Conservation (phyloP, 2,329 filamentous ascomycete species). For the Arthroderma uncinatum region DNA sequence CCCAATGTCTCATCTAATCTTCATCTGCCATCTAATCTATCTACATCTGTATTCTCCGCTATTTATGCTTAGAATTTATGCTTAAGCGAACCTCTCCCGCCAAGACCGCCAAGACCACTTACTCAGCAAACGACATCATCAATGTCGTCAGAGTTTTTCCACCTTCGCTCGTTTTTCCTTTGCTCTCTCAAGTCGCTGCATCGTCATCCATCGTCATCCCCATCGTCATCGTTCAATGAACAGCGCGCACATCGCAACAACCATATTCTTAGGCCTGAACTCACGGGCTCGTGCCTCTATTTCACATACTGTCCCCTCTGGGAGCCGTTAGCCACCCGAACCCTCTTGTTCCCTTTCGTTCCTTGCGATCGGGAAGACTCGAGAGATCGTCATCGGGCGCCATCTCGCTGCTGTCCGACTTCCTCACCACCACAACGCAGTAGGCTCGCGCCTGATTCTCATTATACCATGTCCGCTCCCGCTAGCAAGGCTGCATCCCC, state of each 20-base stretch:
- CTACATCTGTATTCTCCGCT: not conserved
- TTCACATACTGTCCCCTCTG: slow-evolving; percentile 11
- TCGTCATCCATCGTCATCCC: slow-evolving; percentile 14
- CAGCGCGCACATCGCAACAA: slow-evolving; percentile 9
- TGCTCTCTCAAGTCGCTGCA: slow-evolving; percentile 14
- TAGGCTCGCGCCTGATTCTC: not conserved
- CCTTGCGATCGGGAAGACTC: slow-evolving; percentile 10
- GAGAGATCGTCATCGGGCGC: slow-evolving; percentile 9
- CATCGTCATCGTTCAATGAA: slow-evolving; percentile 7
- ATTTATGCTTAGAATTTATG: not conserved
- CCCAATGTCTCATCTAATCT: not conserved
- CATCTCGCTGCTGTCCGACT: slow-evolving; percentile 6
- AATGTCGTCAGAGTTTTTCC: slow-evolving; percentile 17
- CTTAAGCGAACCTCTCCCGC: not conserved
- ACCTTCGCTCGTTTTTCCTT: slow-evolving; percentile 13
- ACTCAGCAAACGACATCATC: slow-evolving; percentile 14
- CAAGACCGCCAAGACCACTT: slow-evolving; percentile 3
- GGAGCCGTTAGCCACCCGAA: slow-evolving; percentile 16
- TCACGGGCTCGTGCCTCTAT: not conserved
- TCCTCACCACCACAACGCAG: slow-evolving; percentile 12
- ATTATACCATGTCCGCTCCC: slow-evolving; percentile 29
- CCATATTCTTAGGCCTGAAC: slow-evolving; percentile 4
- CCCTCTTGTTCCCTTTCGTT: not conserved
- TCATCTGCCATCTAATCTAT: not conserved
- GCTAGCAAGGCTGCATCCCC: slow-evolving; percentile 29